Evolutionary conservation across 2,329 filamentous ascomycete species (phyloP), one percentile per base, ranked within the genome.

Genomic region (Fusarium sororula): DNA sequence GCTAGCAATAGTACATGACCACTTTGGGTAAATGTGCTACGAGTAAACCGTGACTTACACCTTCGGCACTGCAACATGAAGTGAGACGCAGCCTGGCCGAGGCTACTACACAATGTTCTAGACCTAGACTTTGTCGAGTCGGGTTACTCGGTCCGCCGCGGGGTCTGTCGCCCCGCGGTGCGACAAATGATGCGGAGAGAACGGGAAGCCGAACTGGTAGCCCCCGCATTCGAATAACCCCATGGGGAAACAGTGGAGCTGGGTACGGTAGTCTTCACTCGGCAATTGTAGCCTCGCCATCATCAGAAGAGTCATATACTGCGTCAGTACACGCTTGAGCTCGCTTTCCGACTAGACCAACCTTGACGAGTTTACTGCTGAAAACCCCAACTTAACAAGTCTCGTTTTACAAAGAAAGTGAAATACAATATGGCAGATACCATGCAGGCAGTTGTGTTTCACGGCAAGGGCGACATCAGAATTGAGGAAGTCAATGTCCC

Each of bases 311-410:
- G 6, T 54, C n/a, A 54, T 26, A 38, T 54, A 54, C 18, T 38
- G 3, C 0, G 8, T 38, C 4, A 3, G 1, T 35, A 24, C 30
- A 51, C 7, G 4, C 9, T 24, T 6, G 4, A 24, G 48, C 48
- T 51, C 1, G n/a, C 2, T 13, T 53, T 1, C 13, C 10, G 4
- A 26, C 18, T 24, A 8, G 10, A 22, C 3, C 4, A 4, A 37
- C 4, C 32, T 37, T 53, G 12, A 38, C 11, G 6, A 1, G 0
- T 12, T 26, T 22, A 20, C 50, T 15, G 5, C 32, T 26, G 11
- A 7, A 15, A 22, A 11, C 1, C 3, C 10, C 3, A 12, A 4
- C 3, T 30, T 26, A 0, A 11, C 17, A 28, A 38, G 3, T 22
- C 9, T 38, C 2, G 7, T 22, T 22, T 38, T 3, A 7, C 3